Conservation (phyloP, 176 grass and related monocot genomes). For the Avena atlantica region DNA sequence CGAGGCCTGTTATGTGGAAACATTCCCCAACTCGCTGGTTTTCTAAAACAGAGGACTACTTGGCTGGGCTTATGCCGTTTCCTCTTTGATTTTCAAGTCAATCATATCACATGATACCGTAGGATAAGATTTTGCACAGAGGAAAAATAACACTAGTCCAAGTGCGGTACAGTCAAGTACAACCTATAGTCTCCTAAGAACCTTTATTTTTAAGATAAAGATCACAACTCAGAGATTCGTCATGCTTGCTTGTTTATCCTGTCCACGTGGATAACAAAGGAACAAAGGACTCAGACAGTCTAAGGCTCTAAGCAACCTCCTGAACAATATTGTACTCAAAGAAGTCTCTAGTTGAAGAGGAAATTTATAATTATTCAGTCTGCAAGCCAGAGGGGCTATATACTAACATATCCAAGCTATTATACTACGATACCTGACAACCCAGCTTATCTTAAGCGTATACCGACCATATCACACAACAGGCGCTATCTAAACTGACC, state of each 20-base stretch:
- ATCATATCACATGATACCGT: too few relatives aligned
- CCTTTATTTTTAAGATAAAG: too few relatives aligned
- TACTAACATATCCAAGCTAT: neutral
- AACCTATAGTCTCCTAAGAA: neutral
- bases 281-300: neutral
- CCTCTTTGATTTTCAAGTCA: too few relatives aligned
- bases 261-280: neutral
- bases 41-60: too few relatives aligned
- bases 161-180: neutral
- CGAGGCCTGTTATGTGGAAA: too few relatives aligned
- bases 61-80: too few relatives aligned
- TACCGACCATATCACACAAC: neutral
- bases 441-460: neutral
- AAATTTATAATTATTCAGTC: slow-evolving; percentile 5
- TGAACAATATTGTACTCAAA: neutral
- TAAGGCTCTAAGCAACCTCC: neutral
- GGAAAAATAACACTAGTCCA: neutral
- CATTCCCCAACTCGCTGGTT: too few relatives aligned
- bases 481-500: neutral
- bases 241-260: neutral
- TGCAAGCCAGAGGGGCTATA: neutral
- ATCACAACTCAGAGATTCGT: neutral
- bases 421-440: neutral
- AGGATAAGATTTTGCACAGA: neutral
- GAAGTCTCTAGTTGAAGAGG: neutral